Evolutionary conservation across 495 filamentous ascomycete species (phyloP).

Genomic region (Trichoderma parareesei): DNA sequence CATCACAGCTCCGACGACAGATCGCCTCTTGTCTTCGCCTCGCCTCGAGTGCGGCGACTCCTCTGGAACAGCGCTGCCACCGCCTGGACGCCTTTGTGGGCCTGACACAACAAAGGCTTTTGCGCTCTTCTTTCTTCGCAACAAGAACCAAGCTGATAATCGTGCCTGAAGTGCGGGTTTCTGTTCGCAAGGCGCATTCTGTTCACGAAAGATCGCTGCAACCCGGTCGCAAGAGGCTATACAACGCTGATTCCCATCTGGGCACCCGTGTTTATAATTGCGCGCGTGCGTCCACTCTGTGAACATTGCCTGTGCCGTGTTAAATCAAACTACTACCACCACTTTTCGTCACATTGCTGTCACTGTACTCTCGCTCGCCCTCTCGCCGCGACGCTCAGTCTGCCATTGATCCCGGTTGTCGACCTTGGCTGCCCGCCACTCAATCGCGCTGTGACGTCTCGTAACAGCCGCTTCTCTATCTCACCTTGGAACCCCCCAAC

Average conservation of each 20-base stretch:
- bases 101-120: not conserved
- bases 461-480: not conserved
- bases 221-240: not conserved
- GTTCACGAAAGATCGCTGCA: not conserved
- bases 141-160: not conserved
- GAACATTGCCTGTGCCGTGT: constrained; percentile 7
- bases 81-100: not conserved
- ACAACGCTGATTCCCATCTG: not conserved
- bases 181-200: constrained; percentile 3
- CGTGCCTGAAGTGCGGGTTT: not conserved
- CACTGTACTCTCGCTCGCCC: not conserved
- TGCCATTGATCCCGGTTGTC: not conserved
- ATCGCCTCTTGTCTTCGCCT: not conserved
- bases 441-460: not conserved
- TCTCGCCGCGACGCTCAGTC: not conserved
- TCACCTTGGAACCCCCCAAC: not conserved
- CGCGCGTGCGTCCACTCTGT: constrained; percentile 6
- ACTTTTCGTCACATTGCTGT: not conserved
- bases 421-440: not conserved
- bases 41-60: not conserved
- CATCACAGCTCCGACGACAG: not conserved
- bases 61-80: constrained; percentile 2
- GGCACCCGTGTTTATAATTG: not conserved
- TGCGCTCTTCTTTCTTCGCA: not conserved
- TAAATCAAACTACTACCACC: not conserved